Conservation (phyloP, 495 filamentous ascomycete genomes). For the Penicillium pancosmium region DNA sequence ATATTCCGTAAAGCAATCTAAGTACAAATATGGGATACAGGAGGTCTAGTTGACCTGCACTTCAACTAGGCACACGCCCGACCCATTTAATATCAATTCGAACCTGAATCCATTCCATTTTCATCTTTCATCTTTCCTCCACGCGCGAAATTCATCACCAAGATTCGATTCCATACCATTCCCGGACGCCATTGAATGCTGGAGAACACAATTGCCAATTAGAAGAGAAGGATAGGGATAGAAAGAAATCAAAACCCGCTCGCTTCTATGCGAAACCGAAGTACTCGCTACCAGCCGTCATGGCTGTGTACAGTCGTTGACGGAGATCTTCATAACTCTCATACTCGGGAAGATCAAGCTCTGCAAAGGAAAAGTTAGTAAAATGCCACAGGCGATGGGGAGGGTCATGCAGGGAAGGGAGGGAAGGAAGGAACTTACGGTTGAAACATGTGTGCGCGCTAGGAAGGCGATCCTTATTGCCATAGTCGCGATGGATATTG, state of each 20-base stretch:
- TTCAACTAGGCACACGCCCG: slow-evolving; percentile 32
- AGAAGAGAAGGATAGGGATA: slow-evolving; percentile 7
- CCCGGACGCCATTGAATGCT: slow-evolving; percentile 54
- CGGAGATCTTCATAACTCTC: slow-evolving; percentile 92
- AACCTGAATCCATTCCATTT: not conserved
- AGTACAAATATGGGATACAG: slow-evolving; percentile 23
- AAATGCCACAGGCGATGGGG: slow-evolving; percentile 5
- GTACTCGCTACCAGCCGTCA: slow-evolving; percentile 94
- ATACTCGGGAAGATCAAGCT: slow-evolving; percentile 98
- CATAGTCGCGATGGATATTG: slow-evolving; percentile 99
- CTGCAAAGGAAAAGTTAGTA: slow-evolving; percentile 52
- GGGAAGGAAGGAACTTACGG: slow-evolving; percentile 69
- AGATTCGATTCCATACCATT: slow-evolving; percentile 8
- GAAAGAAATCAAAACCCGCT: too few species aligned
- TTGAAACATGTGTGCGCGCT: slow-evolving; percentile 99
- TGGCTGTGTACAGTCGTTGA: slow-evolving; percentile 85
- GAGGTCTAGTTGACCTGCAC: slow-evolving; percentile 46
- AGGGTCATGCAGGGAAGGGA: too few species aligned
- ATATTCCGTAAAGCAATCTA: slow-evolving; percentile 34
- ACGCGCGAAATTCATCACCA: slow-evolving; percentile 6
- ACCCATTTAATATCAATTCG: slow-evolving; percentile 5
- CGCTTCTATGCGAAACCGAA: slow-evolving; percentile 86
- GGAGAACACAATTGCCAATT: slow-evolving; percentile 19
- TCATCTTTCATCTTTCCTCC: slow-evolving; percentile 18
- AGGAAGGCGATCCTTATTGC: slow-evolving; percentile 94